A percentile compares a stretch with the other conserved stretches of the same genome.
phyloP scores from a whole-genome alignment of 2,329 filamentous ascomycete species.

The Huntiella abstrusa region DNA sequence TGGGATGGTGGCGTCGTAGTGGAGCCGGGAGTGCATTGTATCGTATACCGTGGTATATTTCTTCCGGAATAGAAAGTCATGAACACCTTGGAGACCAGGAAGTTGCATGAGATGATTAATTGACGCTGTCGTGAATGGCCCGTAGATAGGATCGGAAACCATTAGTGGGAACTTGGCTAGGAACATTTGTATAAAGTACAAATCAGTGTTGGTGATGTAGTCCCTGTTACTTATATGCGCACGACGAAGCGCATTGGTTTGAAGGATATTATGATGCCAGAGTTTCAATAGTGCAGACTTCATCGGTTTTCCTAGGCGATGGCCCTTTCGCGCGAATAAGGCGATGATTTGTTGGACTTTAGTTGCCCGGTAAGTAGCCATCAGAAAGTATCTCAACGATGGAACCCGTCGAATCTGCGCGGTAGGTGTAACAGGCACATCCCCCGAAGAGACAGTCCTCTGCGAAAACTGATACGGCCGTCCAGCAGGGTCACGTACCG shows the following conservation, averaged over 20 bases:
- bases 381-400: constrained; percentile 45
- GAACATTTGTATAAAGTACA: constrained; percentile 45
- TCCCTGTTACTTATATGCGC: constrained; percentile 30
- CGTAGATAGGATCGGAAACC: constrained; percentile 43
- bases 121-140: constrained; percentile 29
- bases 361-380: constrained; percentile 41
- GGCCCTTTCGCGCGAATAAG: constrained; percentile 36
- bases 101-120: constrained; percentile 42
- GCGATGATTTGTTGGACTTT: constrained; percentile 43
- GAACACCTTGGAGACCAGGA: constrained; percentile 34
- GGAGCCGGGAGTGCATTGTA: constrained; percentile 35
- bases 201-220: constrained; percentile 39
- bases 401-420: constrained; percentile 32
- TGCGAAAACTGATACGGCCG: constrained; percentile 20
- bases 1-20: constrained; percentile 28
- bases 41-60: constrained; percentile 31
- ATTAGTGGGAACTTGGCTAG: constrained; percentile 54
- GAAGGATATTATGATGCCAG: constrained; percentile 55
- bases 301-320: constrained; percentile 32
- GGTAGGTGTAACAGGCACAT: background rate
- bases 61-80: constrained; percentile 38
- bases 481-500: constrained; percentile 39
- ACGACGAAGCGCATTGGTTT: constrained; percentile 35
- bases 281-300: constrained; percentile 38
- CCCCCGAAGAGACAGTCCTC: constrained; percentile 11